Evolutionary conservation across 129 eudicot species (phyloP), one percentile per base, ranked within the genome.

Genomic region (Erigeron canadensis): DNA sequence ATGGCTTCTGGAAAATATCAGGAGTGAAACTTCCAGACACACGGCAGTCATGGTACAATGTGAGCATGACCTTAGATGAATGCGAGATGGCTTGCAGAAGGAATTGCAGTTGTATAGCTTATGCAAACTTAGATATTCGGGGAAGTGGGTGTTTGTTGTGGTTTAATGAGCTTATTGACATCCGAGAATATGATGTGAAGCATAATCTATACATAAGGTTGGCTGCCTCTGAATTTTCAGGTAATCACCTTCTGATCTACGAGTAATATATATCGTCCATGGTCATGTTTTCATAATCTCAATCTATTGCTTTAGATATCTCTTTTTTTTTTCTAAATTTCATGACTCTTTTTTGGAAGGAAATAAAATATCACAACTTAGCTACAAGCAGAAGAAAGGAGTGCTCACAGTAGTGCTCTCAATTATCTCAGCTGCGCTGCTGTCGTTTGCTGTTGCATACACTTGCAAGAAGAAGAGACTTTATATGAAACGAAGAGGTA

Each of bases 121-220:
- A 81, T 60, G 54, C 88, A 34, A 75, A 76, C 41, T 40, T 75
- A n/a, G 75, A 80, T 57, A 67, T 80, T 5, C 74, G 83, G 11
- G 89, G 90, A 17, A 71, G 77, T 57, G 95, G 90, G 23, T 88
- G 95, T 64, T 70, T 85, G 81, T 46, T 78, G n/a, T 88, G 90
- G 91, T 78, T 48, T 59, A 45, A 63, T 13, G 84, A 85, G n/a
- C 65, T 88, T 42, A 38, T 79, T 34, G 96, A 88, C 34, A 74
- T 77, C n/a, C 66, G 74, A 38, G 69, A 81, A 61, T 58, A 70
- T 28, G 16, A 71, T 11, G 66, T 13, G 16, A 7, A 50, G 28
- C 83, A 81, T 53, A 67, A 83, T 51, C 43, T 88, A 9, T 83
- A 81, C 47, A 9, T 84, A 23, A 55, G 87, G 39, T 42, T 86